These are phyloP conservation scores for Salix udensis DNA, from an alignment of 345 rosid species.

Conservation along the genomic window DNA sequence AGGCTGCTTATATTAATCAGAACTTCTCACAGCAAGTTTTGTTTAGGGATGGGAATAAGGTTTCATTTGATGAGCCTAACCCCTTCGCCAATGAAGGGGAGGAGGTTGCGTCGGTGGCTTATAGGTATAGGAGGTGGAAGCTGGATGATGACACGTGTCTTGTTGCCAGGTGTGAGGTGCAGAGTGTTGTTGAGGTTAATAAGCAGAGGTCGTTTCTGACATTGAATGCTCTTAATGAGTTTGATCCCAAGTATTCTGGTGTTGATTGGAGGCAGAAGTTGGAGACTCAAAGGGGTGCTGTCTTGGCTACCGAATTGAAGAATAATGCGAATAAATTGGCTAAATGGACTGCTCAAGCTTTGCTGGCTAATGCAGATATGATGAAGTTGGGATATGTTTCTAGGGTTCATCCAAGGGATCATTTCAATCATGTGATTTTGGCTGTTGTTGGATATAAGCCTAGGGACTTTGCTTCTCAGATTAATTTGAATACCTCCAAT, in stretches of 20 bases:
- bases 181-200: conserved; percentile 76
- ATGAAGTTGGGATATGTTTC: conserved; percentile 98
- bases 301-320: conserved; percentile 91
- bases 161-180: conserved; percentile 87
- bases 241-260: conserved; percentile 90
- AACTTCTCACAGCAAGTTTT: conserved; percentile 88
- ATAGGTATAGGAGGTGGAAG: conserved; percentile 94
- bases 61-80: conserved; percentile 75
- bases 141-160: conserved; percentile 72
- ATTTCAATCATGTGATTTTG: conserved; percentile 85
- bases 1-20: conserved; percentile 83
- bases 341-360: conserved; percentile 94
- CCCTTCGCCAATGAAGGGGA: conserved; percentile 91
- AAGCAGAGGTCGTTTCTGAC: conserved; percentile 76
- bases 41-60: conserved; percentile 77
- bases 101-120: conserved; percentile 94
- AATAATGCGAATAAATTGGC: conserved; percentile 94
- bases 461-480: conserved; percentile 81
- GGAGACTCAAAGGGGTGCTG: conserved; percentile 97
- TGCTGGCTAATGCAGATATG: conserved; percentile 83
- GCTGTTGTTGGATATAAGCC: conserved; percentile 92
- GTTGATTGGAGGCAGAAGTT: conserved; percentile 99
- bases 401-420: conserved; percentile 96
- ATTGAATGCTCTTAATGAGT: conserved; percentile 89
- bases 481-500: conserved; percentile 73